phyloP scores from a whole-genome alignment of 148 eudicot species.

The Polygonum maritimum region DNA sequence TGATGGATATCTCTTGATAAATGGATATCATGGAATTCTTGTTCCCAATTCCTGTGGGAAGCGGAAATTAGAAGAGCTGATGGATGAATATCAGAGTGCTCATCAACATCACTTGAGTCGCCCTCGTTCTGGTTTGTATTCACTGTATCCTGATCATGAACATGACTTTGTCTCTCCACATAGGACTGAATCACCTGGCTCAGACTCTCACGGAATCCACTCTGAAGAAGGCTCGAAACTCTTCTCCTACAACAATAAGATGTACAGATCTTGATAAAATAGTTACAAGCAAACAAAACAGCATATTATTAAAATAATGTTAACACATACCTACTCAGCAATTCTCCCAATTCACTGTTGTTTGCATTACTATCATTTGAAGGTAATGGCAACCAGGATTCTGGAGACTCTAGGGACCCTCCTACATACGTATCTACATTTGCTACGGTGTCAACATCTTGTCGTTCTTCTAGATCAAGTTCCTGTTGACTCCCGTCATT shows the following conservation, averaged over 20 bases:
- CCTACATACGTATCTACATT: slow-evolving; percentile 33
- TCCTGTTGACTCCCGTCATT: slow-evolving; percentile 28
- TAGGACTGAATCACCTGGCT: slow-evolving; percentile 76
- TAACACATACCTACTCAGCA: slow-evolving; percentile 56
- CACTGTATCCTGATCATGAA: slow-evolving; percentile 34
- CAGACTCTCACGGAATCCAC: slow-evolving; percentile 81
- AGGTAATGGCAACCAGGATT: slow-evolving; percentile 32
- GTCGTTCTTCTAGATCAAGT: slow-evolving; percentile 17
- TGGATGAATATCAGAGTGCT: slow-evolving; percentile 16
- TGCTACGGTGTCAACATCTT: slow-evolving; percentile 14
- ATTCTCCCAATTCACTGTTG: slow-evolving; percentile 61
- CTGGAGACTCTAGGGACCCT: slow-evolving; percentile 32
- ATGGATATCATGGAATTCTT: slow-evolving; percentile 22
- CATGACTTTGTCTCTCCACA: slow-evolving; percentile 65
- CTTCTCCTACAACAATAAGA: slow-evolving; percentile 49
- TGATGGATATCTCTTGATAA: slow-evolving; percentile 34
- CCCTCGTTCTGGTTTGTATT: slow-evolving; percentile 26
- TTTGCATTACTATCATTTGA: slow-evolving; percentile 57
- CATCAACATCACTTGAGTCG: slow-evolving; percentile 25
- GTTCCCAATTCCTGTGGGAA: slow-evolving; percentile 37
- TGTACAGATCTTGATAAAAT: neutral
- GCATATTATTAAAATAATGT: neutral
- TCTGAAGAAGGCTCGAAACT: slow-evolving; percentile 83
- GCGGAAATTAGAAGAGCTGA: slow-evolving; percentile 18
- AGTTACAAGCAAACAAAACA: neutral